phyloP scores from a whole-genome alignment of 1,284 basidiomycete species.

The Heterobasidion parviporum region DNA sequence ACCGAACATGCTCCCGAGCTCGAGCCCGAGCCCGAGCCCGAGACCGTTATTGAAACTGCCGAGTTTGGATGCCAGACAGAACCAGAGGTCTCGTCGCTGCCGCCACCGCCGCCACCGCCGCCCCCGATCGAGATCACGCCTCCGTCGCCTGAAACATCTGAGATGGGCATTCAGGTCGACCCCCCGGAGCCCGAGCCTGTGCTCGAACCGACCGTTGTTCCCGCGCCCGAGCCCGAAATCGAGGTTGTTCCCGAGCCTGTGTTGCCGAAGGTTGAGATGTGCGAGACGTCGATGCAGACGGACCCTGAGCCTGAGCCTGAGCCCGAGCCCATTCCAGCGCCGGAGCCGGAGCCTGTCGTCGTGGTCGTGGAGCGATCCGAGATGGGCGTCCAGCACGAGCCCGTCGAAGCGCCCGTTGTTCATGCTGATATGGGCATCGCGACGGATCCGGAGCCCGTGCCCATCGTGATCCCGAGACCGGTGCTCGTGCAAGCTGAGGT shows the following conservation, averaged over 20 bases:
- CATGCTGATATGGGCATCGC: slow-evolving; percentile 25
- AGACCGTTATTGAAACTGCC: slow-evolving; percentile 37
- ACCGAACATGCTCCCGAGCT: slow-evolving; percentile 9
- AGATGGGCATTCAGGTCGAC: slow-evolving; percentile 37
- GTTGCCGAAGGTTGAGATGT: neutral
- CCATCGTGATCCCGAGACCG: slow-evolving; percentile 10
- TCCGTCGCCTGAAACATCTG: slow-evolving; percentile 20
- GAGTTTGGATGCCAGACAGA: slow-evolving; percentile 59
- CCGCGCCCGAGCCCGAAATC: slow-evolving; percentile 16
- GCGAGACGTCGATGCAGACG: neutral
- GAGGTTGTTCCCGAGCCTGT: slow-evolving; percentile 25
- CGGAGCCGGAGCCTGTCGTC: neutral
- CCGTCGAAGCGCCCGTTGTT: slow-evolving; percentile 17
- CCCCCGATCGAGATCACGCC: slow-evolving; percentile 18
- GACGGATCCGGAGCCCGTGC: slow-evolving; percentile 12
- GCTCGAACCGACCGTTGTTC: slow-evolving; percentile 13
- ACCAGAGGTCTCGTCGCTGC: slow-evolving; percentile 7
- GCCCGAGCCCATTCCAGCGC: slow-evolving; percentile 3
- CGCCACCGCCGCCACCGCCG: slow-evolving; percentile 14
- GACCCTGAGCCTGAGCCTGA: slow-evolving; percentile 9
- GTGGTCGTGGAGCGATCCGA: slow-evolving; percentile 21
- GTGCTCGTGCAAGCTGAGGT: slow-evolving; percentile 25
- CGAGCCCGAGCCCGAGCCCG: slow-evolving; percentile 2
- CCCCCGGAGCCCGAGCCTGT: slow-evolving; percentile 23
- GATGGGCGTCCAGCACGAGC: slow-evolving; percentile 33